These are phyloP conservation scores for Clavariopsis aquatica DNA, from an alignment of 495 filamentous ascomycete genomes.

Conservation along the genomic window DNA sequence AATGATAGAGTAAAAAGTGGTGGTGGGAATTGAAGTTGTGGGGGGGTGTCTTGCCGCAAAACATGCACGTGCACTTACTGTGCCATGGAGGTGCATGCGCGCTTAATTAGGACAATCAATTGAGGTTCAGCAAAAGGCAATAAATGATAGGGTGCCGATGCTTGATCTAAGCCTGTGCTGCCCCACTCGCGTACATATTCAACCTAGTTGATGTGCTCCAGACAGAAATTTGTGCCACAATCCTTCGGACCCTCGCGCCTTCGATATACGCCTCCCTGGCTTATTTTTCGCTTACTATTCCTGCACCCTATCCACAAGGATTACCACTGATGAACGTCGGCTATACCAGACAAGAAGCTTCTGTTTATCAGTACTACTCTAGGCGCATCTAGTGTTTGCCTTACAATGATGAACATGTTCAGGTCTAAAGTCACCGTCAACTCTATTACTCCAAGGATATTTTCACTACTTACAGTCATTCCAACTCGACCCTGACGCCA, in stretches of 20 bases:
- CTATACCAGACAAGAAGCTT: background rate
- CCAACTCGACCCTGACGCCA: background rate
- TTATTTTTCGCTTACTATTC: background rate
- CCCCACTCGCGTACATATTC: slow-evolving; percentile 1
- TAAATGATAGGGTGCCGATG: background rate
- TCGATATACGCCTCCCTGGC: no score
- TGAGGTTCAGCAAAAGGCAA: slow-evolving; percentile 1
- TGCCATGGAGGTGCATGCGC: slow-evolving; percentile 2
- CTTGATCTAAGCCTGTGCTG: background rate
- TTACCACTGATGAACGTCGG: slow-evolving; percentile 3
- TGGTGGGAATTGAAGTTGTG: slow-evolving; percentile 6
- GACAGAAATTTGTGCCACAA: background rate
- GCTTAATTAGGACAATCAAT: background rate
- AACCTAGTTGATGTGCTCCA: background rate
- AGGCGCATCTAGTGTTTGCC: slow-evolving; percentile 1
- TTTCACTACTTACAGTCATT: slow-evolving; percentile 2
- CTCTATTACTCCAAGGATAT: slow-evolving; percentile 2
- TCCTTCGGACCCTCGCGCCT: background rate
- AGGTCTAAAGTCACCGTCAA: background rate
- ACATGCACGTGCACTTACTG: background rate
- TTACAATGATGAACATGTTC: slow-evolving; percentile 9
- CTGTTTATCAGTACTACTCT: slow-evolving; percentile 2
- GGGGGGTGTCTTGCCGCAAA: slow-evolving; percentile 1
- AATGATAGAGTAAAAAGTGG: background rate
- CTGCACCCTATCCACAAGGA: slow-evolving; percentile 6